Evolutionary conservation across 2,329 filamentous ascomycete genomes (phyloP).

Genomic region (Aspergillus flavus): DNA sequence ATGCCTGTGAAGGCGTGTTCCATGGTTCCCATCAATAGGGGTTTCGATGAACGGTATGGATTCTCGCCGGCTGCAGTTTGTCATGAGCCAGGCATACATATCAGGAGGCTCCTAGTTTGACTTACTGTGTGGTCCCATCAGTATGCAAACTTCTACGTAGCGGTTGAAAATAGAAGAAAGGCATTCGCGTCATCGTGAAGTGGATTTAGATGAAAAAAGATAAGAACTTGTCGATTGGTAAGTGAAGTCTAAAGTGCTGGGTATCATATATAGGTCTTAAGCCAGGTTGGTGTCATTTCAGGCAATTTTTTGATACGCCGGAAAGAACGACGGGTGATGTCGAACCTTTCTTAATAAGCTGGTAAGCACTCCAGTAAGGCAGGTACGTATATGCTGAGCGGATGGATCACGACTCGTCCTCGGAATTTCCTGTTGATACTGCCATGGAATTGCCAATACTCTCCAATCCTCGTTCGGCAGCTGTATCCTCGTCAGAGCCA

Average conservation of each 20-base stretch:
- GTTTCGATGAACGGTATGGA: slow-evolving; percentile 38
- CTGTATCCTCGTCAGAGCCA: slow-evolving; percentile 26
- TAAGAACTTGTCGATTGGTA: neutral
- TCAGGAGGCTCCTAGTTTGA: slow-evolving; percentile 1
- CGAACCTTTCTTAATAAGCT: neutral
- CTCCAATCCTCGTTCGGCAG: slow-evolving; percentile 39
- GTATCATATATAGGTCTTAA: slow-evolving; percentile 17
- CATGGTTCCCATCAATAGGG: slow-evolving; percentile 33
- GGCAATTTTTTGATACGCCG: slow-evolving; percentile 1
- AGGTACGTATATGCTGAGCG: slow-evolving; percentile 1
- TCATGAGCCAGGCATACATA: slow-evolving; percentile 1
- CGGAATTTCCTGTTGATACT: slow-evolving; percentile 29
- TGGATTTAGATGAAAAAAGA: slow-evolving; percentile 7
- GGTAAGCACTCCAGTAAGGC: neutral
- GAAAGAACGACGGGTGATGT: slow-evolving; percentile 13
- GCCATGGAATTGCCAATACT: slow-evolving; percentile 38
- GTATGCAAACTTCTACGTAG: slow-evolving; percentile 20
- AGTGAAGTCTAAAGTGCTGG: slow-evolving; percentile 11
- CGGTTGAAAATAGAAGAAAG: slow-evolving; percentile 34
- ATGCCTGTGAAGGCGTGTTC: slow-evolving; percentile 42
- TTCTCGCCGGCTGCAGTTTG: slow-evolving; percentile 15
- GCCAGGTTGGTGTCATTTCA: slow-evolving; percentile 3
- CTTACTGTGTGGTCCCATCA: slow-evolving; percentile 26
- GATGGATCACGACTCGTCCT: slow-evolving; percentile 27
- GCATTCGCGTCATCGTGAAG: slow-evolving; percentile 30